Evolutionary conservation across 495 filamentous ascomycete species (phyloP).

Genomic region (Talaromyces wortmannii): DNA sequence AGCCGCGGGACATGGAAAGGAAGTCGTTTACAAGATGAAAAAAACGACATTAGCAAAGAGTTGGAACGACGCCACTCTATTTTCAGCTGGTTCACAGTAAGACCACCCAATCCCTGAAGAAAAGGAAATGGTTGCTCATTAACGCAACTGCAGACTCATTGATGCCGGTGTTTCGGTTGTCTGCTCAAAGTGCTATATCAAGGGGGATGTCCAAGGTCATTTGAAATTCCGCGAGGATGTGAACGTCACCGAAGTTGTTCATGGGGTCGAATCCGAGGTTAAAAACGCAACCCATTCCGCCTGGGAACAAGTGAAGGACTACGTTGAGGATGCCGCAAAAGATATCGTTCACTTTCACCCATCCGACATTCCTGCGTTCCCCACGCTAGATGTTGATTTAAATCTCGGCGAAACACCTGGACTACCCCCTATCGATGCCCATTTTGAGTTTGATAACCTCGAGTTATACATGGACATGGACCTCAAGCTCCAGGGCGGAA

Average conservation of each 20-base stretch:
- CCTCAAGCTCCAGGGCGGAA: conserved; percentile 28
- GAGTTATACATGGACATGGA: conserved; percentile 47
- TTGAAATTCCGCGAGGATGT: conserved; percentile 30
- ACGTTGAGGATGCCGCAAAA: conserved; percentile 5
- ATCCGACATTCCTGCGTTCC: conserved; percentile 11
- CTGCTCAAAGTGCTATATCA: conserved; percentile 45
- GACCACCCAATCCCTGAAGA: neutral
- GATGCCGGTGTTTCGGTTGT: conserved; percentile 26
- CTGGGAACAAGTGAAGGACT: neutral
- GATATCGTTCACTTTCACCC: neutral
- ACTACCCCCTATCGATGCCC: conserved; percentile 31
- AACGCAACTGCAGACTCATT: neutral
- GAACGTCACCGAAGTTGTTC: conserved; percentile 26
- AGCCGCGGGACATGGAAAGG: conserved; percentile 5
- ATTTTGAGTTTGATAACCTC: conserved; percentile 41
- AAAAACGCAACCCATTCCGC: conserved; percentile 21
- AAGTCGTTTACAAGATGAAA: conserved; percentile 18
- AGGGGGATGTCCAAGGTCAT: conserved; percentile 32
- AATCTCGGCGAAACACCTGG: conserved; percentile 30
- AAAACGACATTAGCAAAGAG: conserved; percentile 29
- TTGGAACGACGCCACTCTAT: conserved; percentile 29
- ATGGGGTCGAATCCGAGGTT: conserved; percentile 23
- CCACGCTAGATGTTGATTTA: conserved; percentile 8
- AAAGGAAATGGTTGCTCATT: neutral
- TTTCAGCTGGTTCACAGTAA: conserved; percentile 7